These are phyloP conservation scores for Neofusicoccum laricinum DNA, from an alignment of 2,329 filamentous ascomycete genomes.

Conservation along the genomic window DNA sequence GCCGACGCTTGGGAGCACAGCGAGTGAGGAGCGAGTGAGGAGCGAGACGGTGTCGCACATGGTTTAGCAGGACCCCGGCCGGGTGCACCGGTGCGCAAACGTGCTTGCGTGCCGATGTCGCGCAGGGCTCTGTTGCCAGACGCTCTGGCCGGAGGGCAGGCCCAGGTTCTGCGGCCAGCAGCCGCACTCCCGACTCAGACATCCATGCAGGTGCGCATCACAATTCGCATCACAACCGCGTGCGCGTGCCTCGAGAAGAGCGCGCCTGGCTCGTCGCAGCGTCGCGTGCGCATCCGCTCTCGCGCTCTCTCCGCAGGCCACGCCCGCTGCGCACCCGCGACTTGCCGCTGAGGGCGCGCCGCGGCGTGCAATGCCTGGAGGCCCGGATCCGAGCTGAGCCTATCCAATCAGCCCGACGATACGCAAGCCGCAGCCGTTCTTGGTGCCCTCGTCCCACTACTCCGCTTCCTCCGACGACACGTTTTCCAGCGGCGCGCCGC, in stretches of 20 bases:
- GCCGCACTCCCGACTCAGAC: slow-evolving; percentile 2
- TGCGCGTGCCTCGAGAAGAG: neutral
- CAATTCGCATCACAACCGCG: slow-evolving; percentile 4
- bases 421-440: slow-evolving; percentile 6
- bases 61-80: neutral
- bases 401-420: slow-evolving; percentile 6
- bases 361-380: neutral
- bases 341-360: neutral
- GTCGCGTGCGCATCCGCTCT: neutral
- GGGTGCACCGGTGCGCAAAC: neutral
- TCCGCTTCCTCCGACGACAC: slow-evolving; percentile 14
- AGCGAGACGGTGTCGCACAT: neutral
- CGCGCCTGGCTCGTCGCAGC: neutral
- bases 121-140: neutral
- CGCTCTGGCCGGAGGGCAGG: neutral
- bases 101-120: neutral
- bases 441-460: slow-evolving; percentile 4
- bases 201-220: slow-evolving; percentile 6
- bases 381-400: slow-evolving; percentile 10
- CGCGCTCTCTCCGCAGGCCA: neutral
- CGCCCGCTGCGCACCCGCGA: neutral
- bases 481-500: slow-evolving; percentile 10
- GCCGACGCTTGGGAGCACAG: neutral
- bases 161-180: neutral
- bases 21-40: too few species aligned